Conservation (phyloP, 805 yeast genomes). For the Candida ponderosae region DNA sequence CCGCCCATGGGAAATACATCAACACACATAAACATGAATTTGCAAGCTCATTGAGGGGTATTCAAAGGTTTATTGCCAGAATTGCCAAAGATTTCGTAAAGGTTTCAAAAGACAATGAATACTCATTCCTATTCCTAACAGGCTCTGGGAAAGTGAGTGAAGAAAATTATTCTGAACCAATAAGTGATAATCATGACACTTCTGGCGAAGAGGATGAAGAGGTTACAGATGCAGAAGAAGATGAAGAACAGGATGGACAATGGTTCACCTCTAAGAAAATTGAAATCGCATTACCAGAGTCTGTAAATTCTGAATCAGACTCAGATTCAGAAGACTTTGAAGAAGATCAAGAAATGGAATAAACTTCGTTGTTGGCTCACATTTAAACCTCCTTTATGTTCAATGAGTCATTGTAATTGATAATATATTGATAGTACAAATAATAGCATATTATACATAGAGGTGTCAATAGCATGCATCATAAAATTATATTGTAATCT, state of each 20-base stretch:
- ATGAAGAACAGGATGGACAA: constrained; percentile 17
- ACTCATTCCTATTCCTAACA: constrained; percentile 44
- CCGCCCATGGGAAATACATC: constrained; percentile 73
- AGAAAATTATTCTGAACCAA: constrained; percentile 31
- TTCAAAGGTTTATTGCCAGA: constrained; percentile 69
- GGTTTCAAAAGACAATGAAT: constrained; percentile 45
- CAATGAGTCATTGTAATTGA: no score
- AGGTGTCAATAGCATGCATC: no score
- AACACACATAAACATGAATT: constrained; percentile 53
- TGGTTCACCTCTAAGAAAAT: constrained; percentile 17
- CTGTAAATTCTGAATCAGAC: constrained; percentile 7
- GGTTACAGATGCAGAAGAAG: constrained; percentile 9
- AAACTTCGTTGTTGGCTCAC: no score
- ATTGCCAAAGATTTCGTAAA: constrained; percentile 66
- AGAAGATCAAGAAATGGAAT: background rate
- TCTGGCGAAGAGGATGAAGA: constrained; percentile 22
- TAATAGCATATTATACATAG: no score
- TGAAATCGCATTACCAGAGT: constrained; percentile 18
- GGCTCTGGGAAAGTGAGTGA: constrained; percentile 22
- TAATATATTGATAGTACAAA: no score
- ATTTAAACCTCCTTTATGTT: no score
- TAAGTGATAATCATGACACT: constrained; percentile 23
- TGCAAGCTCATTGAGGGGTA: constrained; percentile 53
- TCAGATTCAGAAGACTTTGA: constrained; percentile 9
- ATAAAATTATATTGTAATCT: no score